Evolutionary conservation across 1,139 yeast genomes (phyloP).

Genomic region (Waltiozyma sp.): DNA sequence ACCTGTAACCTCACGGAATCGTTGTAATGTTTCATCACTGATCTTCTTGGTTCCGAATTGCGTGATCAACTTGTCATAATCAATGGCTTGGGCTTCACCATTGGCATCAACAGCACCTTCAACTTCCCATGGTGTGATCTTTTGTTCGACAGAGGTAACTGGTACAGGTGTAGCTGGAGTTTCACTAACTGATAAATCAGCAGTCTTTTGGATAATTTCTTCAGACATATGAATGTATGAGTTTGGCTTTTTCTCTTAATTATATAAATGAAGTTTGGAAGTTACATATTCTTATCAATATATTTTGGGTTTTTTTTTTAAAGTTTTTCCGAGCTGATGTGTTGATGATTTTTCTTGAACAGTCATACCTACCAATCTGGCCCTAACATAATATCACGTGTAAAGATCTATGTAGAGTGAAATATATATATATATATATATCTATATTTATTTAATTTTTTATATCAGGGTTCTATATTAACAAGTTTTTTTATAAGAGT

Average conservation of each 20-base stretch:
- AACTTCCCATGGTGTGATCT: conserved; percentile 96
- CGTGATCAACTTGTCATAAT: conserved; percentile 74
- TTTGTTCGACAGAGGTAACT: conserved; percentile 35
- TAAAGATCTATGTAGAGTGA: too few species aligned
- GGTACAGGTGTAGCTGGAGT: not conserved
- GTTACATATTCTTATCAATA: too few species aligned
- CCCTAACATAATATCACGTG: not conserved
- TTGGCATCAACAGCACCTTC: conserved; percentile 93
- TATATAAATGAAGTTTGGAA: too few species aligned
- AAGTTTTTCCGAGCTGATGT: too few species aligned
- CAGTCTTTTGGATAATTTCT: conserved; percentile 9
- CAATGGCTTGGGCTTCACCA: conserved; percentile 81
- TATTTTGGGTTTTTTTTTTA: too few species aligned
- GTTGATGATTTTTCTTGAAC: too few species aligned
- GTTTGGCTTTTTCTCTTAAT: not conserved
- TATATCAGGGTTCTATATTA: not conserved
- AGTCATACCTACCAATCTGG: too few species aligned
- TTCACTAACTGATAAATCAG: conserved; percentile 3
- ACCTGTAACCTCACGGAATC: conserved; percentile 80
- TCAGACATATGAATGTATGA: conserved; percentile 3
- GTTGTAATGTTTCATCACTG: conserved; percentile 54
- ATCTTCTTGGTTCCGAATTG: conserved; percentile 83
- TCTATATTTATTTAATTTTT: too few species aligned
- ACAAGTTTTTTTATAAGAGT: too few species aligned
- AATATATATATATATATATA: too few species aligned